A percentile compares a stretch with the other conserved stretches of the same genome.
Conservation (phyloP, 371 early-diverging fungal species). For the Mortierella sp. region DNA sequence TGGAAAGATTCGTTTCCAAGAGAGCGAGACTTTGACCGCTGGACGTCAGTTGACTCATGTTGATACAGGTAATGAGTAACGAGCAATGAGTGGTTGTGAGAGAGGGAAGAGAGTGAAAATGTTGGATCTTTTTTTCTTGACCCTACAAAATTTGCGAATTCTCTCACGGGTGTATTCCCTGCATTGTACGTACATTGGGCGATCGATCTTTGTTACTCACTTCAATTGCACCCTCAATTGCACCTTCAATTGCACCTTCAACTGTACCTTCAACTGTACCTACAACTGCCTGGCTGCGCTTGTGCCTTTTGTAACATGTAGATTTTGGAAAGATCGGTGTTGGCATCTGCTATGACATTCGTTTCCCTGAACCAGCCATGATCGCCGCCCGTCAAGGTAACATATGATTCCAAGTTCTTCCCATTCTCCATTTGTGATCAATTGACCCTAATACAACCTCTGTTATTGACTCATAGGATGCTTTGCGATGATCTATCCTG, state of each 20-base stretch:
- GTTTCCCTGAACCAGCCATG: constrained; percentile 96
- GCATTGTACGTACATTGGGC: neutral
- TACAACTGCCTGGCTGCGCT: neutral
- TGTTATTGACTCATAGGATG: constrained; percentile 66
- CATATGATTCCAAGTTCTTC: neutral
- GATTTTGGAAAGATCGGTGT: constrained; percentile 91
- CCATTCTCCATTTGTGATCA: neutral
- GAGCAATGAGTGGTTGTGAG: neutral
- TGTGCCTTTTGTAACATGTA: constrained; percentile 24
- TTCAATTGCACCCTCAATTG: neutral
- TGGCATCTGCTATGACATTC: constrained; percentile 97
- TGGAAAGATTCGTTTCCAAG: constrained; percentile 92
- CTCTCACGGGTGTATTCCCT: constrained; percentile 13
- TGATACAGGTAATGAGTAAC: constrained; percentile 72
- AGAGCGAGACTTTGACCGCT: constrained; percentile 87
- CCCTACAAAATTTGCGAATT: constrained; percentile 10
- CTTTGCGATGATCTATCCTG: constrained; percentile 96
- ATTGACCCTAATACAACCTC: neutral
- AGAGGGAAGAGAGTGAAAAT: too few relatives aligned
- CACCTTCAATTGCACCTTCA: neutral
- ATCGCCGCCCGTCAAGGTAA: constrained; percentile 87
- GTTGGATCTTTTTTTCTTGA: constrained; percentile 16
- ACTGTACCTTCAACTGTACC: neutral
- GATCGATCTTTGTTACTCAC: neutral
- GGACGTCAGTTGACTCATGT: constrained; percentile 85